These are phyloP conservation scores for Russula sp. DNA, from an alignment of 768 basidiomycete genomes.

Conservation along the genomic window DNA sequence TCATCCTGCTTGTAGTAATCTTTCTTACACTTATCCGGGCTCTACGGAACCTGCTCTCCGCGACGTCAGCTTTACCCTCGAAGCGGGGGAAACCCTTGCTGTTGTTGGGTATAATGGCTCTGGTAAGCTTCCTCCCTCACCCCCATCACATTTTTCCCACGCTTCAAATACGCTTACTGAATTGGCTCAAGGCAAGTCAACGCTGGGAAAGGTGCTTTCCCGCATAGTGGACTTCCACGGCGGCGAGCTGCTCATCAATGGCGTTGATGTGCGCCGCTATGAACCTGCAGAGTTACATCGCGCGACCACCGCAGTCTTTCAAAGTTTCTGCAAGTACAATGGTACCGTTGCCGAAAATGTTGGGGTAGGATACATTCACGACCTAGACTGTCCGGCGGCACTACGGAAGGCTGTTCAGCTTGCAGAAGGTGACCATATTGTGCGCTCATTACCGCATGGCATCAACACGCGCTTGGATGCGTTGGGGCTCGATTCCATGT, in stretches of 20 bases:
- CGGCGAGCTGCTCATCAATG: conserved; percentile 70
- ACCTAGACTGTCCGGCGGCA: conserved; percentile 53
- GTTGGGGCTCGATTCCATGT: conserved; percentile 50
- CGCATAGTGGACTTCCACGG: conserved; percentile 74
- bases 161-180: background rate
- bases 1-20: conserved; percentile 40
- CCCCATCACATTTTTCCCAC: background rate
- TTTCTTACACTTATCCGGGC: conserved; percentile 81
- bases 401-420: conserved; percentile 65
- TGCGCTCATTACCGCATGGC: conserved; percentile 66
- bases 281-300: conserved; percentile 69
- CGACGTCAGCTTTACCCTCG: conserved; percentile 65
- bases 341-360: conserved; percentile 79
- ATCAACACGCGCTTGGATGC: conserved; percentile 69
- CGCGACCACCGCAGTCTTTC: conserved; percentile 78
- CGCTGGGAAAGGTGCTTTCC: conserved; percentile 76
- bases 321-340: conserved; percentile 80
- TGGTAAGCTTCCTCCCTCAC: conserved; percentile 44
- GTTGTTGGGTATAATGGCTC: conserved; percentile 86
- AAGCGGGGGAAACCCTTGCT: conserved; percentile 76
- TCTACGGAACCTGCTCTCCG: conserved; percentile 61
- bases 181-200: conserved; percentile 69
- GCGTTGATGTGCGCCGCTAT: conserved; percentile 60
- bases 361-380: conserved; percentile 73
- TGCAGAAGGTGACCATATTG: conserved; percentile 66